Evolutionary conservation across 257 asterid genomes (phyloP).

Genomic region (Henckelia pumila): DNA sequence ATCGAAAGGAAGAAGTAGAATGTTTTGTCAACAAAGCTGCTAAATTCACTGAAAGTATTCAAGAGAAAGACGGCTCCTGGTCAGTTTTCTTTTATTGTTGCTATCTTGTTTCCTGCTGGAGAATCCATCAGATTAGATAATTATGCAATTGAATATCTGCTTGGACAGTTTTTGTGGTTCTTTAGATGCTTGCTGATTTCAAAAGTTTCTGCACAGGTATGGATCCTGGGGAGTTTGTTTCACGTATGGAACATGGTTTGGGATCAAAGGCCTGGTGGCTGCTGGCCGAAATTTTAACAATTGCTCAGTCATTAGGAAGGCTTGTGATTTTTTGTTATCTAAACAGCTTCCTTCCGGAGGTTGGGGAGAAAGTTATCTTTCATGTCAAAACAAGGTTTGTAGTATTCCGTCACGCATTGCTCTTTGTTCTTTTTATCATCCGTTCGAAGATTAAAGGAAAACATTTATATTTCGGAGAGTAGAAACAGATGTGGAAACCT

Average conservation of each 20-base stretch:
- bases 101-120: slow-evolving; percentile 18
- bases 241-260: slow-evolving; percentile 96
- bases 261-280: slow-evolving; percentile 79
- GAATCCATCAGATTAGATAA: slow-evolving; percentile 21
- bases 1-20: slow-evolving; percentile 73
- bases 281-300: slow-evolving; percentile 66
- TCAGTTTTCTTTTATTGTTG: slow-evolving; percentile 35
- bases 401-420: not conserved
- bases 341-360: slow-evolving; percentile 93
- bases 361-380: slow-evolving; percentile 99
- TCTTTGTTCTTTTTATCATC: slow-evolving; percentile 14
- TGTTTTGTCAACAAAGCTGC: slow-evolving; percentile 63
- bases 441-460: not conserved
- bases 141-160: slow-evolving; percentile 10
- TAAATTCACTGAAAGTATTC: slow-evolving; percentile 67
- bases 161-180: slow-evolving; percentile 16
- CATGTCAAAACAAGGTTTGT: slow-evolving; percentile 89
- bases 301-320: slow-evolving; percentile 67
- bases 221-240: slow-evolving; percentile 98
- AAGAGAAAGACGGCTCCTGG: slow-evolving; percentile 93
- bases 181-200: not conserved
- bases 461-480: not conserved
- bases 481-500: slow-evolving; percentile 3
- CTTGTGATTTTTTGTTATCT: slow-evolving; percentile 84
- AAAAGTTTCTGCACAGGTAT: slow-evolving; percentile 54